Conservation (phyloP, 768 basidiomycete genomes). For the Psilocybe cubensis region DNA sequence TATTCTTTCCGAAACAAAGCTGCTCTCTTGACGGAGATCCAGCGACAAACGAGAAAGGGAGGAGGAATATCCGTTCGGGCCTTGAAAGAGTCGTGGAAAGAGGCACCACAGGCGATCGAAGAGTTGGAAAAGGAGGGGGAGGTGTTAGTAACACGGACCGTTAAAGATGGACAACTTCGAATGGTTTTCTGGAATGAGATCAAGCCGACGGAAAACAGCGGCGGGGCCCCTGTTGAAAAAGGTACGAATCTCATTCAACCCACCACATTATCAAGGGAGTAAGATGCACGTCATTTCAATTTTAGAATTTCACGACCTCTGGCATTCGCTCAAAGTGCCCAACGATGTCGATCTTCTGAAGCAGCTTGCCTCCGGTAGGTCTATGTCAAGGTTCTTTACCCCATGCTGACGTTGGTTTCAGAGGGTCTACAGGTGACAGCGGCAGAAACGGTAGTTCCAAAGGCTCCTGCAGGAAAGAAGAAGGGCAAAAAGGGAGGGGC, state of each 20-base stretch:
- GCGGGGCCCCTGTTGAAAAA: slow-evolving; percentile 77
- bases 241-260: slow-evolving; percentile 46
- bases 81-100: slow-evolving; percentile 91
- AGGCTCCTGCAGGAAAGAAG: slow-evolving; percentile 61
- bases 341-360: slow-evolving; percentile 83
- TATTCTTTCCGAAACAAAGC: slow-evolving; percentile 85
- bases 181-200: slow-evolving; percentile 94
- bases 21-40: slow-evolving; percentile 83
- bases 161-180: slow-evolving; percentile 80
- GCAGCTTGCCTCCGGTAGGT: slow-evolving; percentile 73
- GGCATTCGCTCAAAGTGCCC: slow-evolving; percentile 85
- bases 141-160: slow-evolving; percentile 83
- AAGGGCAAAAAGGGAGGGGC: slow-evolving; percentile 84
- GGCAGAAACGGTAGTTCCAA: slow-evolving; percentile 58
- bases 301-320: slow-evolving; percentile 84
- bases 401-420: slow-evolving; percentile 25
- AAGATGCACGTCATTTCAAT: slow-evolving; percentile 12
- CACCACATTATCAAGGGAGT: background rate
- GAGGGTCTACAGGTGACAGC: slow-evolving; percentile 85
- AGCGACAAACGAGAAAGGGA: slow-evolving; percentile 81
- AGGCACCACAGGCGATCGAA: slow-evolving; percentile 81
- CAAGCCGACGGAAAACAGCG: slow-evolving; percentile 72
- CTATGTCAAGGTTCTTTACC: background rate
- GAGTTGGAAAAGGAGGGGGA: slow-evolving; percentile 91
- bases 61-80: slow-evolving; percentile 84